Percentiles rank a stretch among this genome's conserved stretches.
Conservation (phyloP, 2,329 filamentous ascomycete genomes). For the Aspergillus hiratsukae region DNA sequence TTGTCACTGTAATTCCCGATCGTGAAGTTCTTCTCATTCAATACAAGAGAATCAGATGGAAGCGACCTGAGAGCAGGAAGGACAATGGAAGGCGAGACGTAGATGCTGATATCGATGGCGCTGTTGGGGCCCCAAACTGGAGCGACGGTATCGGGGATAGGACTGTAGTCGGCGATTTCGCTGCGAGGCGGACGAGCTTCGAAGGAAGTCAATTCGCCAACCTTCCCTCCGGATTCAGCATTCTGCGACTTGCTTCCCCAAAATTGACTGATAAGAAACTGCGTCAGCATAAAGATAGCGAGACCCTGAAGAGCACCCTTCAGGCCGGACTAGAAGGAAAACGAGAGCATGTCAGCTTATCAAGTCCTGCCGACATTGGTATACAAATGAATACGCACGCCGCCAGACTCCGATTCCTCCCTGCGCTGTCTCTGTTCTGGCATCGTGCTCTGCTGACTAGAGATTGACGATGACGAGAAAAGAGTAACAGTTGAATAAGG, state of each 20-base stretch:
- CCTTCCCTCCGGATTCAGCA: slow-evolving; percentile 16
- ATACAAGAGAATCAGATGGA: slow-evolving; percentile 64
- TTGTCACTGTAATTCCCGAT: slow-evolving; percentile 75
- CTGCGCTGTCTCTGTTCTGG: slow-evolving; percentile 37
- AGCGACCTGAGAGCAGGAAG: slow-evolving; percentile 61
- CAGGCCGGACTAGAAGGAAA: slow-evolving; percentile 34
- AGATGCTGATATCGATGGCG: slow-evolving; percentile 76
- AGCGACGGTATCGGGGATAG: slow-evolving; percentile 64
- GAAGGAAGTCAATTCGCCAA: slow-evolving; percentile 56
- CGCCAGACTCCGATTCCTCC: slow-evolving; percentile 26
- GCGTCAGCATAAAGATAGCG: slow-evolving; percentile 56
- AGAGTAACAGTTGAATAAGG: background rate
- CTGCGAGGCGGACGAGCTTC: slow-evolving; percentile 55
- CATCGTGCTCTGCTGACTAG: slow-evolving; percentile 26
- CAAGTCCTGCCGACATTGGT: background rate
- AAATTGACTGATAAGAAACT: slow-evolving; percentile 55
- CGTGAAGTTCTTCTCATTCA: slow-evolving; percentile 75
- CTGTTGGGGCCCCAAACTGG: slow-evolving; percentile 84
- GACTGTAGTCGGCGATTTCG: slow-evolving; percentile 38
- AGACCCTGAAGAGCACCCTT: slow-evolving; percentile 51
- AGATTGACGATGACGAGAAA: slow-evolving; percentile 5
- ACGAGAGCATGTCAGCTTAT: slow-evolving; percentile 18
- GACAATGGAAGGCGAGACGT: slow-evolving; percentile 70
- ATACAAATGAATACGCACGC: slow-evolving; percentile 21
- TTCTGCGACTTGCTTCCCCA: slow-evolving; percentile 40